These are phyloP conservation scores for Adansonia digitata DNA, from an alignment of 345 rosid genomes.

Conservation along the genomic window DNA sequence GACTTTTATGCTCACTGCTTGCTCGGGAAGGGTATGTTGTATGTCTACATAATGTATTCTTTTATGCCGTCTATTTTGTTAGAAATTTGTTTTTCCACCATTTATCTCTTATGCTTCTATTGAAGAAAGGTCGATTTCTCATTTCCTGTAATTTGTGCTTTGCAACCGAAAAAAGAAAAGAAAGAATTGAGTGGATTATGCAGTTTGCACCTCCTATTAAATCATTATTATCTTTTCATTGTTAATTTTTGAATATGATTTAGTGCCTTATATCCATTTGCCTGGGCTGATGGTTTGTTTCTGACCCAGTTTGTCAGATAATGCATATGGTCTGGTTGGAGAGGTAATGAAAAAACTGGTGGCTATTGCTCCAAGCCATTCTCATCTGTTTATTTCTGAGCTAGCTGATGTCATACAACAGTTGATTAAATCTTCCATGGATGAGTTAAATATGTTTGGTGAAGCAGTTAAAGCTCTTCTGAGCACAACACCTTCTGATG, in stretches of 20 bases:
- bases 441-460: conserved; percentile 72
- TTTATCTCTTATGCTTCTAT: neutral
- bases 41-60: neutral
- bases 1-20: conserved; percentile 85
- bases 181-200: no score
- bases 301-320: conserved; percentile 77
- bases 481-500: conserved; percentile 72
- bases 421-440: conserved; percentile 70
- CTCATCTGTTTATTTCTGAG: conserved; percentile 77
- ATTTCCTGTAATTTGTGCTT: neutral
- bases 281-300: conserved; percentile 17
- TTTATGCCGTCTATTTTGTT: neutral
- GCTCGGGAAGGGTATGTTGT: conserved; percentile 83
- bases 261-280: neutral
- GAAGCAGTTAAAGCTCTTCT: conserved; percentile 80
- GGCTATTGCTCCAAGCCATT: conserved; percentile 69
- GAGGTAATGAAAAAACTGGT: conserved; percentile 92
- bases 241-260: neutral
- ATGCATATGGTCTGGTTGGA: conserved; percentile 76
- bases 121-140: neutral
- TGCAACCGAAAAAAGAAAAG: no score
- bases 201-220: neutral
- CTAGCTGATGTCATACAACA: conserved; percentile 66
- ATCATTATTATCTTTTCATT: neutral
- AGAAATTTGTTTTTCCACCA: neutral